Evolutionary conservation across 305 asterid genomes (phyloP).

Genomic region (Fraxinus baroniana): DNA sequence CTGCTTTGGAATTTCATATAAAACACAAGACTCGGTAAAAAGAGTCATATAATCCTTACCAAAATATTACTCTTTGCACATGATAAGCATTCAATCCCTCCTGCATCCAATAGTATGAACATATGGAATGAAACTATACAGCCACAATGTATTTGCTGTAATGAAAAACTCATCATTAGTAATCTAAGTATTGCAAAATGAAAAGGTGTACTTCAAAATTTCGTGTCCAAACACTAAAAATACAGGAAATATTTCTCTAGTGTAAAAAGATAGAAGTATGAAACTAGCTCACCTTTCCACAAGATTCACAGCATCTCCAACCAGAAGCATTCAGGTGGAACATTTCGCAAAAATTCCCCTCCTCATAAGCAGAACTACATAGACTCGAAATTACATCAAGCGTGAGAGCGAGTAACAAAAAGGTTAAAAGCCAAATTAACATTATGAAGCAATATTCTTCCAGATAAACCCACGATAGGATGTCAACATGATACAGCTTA

Average conservation of each 20-base stretch:
- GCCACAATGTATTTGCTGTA: conserved; percentile 99
- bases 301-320: conserved; percentile 98
- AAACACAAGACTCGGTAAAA: conserved; percentile 1
- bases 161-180: conserved; percentile 26
- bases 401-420: conserved; percentile 9
- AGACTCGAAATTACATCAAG: conserved; percentile 28
- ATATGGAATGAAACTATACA: conserved; percentile 97
- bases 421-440: conserved; percentile 12
- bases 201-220: conserved; percentile 18
- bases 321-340: conserved; percentile 87
- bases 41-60: conserved; percentile 47
- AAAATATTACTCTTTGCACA: conserved; percentile 87
- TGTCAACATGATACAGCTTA: conserved; percentile 11
- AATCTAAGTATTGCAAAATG: conserved; percentile 3
- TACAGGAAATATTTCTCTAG: conserved; percentile 14
- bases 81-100: conserved; percentile 93
- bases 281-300: conserved; percentile 77
- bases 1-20: neutral
- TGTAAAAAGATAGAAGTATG: neutral
- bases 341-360: conserved; percentile 87
- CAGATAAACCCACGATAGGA: conserved; percentile 12
- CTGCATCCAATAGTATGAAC: conserved; percentile 97
- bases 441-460: conserved; percentile 18
- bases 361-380: conserved; percentile 77
- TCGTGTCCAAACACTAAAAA: conserved; percentile 17